Percentiles rank a stretch among this genome's conserved stretches.
These are phyloP conservation scores for Amaranthus palmeri DNA, from an alignment of 148 eudicot genomes.

Conservation along the genomic window DNA sequence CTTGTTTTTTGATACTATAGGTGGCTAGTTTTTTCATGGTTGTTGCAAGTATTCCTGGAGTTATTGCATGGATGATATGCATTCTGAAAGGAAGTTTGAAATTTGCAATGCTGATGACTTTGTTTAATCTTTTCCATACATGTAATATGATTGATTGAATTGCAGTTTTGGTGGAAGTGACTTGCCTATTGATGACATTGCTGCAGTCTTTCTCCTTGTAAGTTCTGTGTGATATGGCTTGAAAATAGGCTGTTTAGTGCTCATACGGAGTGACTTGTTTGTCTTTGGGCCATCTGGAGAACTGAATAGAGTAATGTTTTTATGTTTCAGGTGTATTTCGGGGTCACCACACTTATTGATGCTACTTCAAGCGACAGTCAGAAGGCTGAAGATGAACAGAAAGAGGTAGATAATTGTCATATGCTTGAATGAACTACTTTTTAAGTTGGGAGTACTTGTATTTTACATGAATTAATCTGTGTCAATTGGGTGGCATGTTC, in stretches of 20 bases:
- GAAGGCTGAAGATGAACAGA: slow-evolving; percentile 92
- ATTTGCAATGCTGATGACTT: slow-evolving; percentile 3
- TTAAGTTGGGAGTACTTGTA: not conserved
- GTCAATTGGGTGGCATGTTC: not conserved
- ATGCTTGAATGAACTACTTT: not conserved
- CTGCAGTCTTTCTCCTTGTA: slow-evolving; percentile 93
- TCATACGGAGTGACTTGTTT: not conserved
- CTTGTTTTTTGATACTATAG: not conserved
- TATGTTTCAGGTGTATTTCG: slow-evolving; percentile 72
- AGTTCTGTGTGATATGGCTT: slow-evolving; percentile 6
- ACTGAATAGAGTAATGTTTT: not conserved
- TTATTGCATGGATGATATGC: not conserved
- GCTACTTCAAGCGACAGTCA: slow-evolving; percentile 74
- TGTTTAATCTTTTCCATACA: slow-evolving; percentile 5
- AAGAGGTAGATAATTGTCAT: slow-evolving; percentile 54
- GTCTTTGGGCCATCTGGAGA: not conserved
- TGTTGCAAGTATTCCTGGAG: not conserved
- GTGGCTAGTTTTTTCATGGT: not conserved
- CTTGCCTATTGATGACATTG: slow-evolving; percentile 91
- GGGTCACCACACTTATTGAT: slow-evolving; percentile 83
- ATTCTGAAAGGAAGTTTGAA: slow-evolving; percentile 5
- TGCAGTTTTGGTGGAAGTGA: slow-evolving; percentile 78
- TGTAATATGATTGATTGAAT: slow-evolving; percentile 4
- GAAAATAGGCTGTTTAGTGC: slow-evolving; percentile 5
- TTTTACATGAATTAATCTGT: not conserved